phyloP scores from a whole-genome alignment of 495 filamentous ascomycete genomes.

The Penicillium verhagenii region DNA sequence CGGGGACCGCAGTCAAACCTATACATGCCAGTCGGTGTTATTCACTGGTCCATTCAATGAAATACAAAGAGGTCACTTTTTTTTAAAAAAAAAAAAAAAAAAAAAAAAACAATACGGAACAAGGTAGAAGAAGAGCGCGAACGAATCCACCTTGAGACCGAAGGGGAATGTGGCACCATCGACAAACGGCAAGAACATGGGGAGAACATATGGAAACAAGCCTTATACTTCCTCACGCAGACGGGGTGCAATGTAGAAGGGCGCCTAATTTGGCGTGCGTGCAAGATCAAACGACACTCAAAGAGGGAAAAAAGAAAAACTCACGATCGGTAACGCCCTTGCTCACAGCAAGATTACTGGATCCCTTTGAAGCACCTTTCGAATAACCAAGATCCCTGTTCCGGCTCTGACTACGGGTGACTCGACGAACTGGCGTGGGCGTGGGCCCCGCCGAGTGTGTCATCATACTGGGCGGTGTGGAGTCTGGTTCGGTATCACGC shows the following conservation, averaged over 20 bases:
- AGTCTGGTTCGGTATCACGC: background rate
- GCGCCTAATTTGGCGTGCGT: background rate
- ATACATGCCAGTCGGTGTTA: conserved; percentile 8
- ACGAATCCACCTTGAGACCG: too few relatives aligned
- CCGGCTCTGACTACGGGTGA: conserved; percentile 29
- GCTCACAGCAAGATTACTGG: background rate
- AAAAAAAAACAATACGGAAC: too few relatives aligned
- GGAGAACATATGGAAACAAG: too few relatives aligned
- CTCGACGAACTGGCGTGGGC: conserved; percentile 12
- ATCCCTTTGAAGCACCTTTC: background rate
- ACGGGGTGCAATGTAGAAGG: too few relatives aligned
- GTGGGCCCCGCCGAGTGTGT: conserved; percentile 6
- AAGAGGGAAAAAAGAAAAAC: background rate
- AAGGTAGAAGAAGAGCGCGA: background rate
- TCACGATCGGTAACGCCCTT: background rate
- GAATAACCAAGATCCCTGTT: conserved; percentile 14
- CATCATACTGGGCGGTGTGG: conserved; percentile 22
- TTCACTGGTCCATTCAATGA: background rate
- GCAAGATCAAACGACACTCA: background rate
- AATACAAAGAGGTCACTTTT: too few relatives aligned
- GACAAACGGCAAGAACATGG: background rate
- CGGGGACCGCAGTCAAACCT: conserved; percentile 16
- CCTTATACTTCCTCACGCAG: too few relatives aligned
- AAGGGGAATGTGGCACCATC: too few relatives aligned
- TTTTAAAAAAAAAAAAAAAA: too few relatives aligned